Evolutionary conservation across 352 stramenopile genomes (phyloP), one percentile per base, ranked within the genome.

Genomic region (Globisporangium heterothallicum): DNA sequence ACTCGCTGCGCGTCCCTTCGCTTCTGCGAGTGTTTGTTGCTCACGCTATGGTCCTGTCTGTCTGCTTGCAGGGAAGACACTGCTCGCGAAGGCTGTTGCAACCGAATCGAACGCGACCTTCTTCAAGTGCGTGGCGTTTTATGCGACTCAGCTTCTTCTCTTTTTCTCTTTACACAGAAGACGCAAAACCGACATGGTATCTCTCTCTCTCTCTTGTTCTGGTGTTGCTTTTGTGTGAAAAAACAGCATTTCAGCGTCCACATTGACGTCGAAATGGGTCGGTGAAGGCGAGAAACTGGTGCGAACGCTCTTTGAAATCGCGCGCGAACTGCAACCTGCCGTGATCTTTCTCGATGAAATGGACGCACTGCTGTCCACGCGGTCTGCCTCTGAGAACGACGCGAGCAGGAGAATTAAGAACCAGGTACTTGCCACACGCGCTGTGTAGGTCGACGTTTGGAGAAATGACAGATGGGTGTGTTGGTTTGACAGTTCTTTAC

Each of bases 251-350:
- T 95, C 86, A 5, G 86, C 87, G 9, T 95, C 87, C 5, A 85
- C 84, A 4, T 61, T 96, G 38, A 96, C 87, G 12, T 92, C 78
- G 42, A 96, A 96, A 43, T 96, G 86, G 86, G 83, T 96, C 16
- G 87, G 87, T 4, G 82, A 96, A 64, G 82, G 86, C 22, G 96
- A 99, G 68, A 98, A 98, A 59, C 68, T 98, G 24, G 82, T 99
- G 26, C 65, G 88, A 21, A 87, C 87, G 13, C 75, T 99, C 1
- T 99, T 99, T 53, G 63, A 81, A 24, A 88, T 97, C 62, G 95
- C 94, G 4, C 69, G 79, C 6, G 84, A 94, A 46, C 62, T 90
- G 1, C 78, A 90, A 43, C 86, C 86, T 1, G 73, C 80, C 4
- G 86, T 96, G 24, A 84, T 96, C 19, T 96, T 96, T 41, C 79